A percentile compares a stretch with the other conserved stretches of the same genome.
phyloP scores from a whole-genome alignment of 768 basidiomycete genomes.

The Amanita phalloides region DNA sequence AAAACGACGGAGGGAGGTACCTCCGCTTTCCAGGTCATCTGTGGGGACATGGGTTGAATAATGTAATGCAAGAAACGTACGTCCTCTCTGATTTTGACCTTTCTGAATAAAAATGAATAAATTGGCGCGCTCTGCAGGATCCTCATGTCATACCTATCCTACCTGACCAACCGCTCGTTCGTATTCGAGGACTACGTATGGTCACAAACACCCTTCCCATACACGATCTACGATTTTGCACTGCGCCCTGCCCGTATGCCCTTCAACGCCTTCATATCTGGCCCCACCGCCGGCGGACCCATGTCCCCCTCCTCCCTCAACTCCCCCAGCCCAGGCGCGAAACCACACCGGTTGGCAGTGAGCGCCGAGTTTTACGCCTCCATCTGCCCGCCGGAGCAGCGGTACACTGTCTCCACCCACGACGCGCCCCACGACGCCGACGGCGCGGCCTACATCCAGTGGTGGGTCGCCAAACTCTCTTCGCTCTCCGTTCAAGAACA shows the following conservation, averaged over 20 bases:
- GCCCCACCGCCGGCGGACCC: constrained; percentile 42
- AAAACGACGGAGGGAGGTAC: constrained; percentile 19
- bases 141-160: constrained; percentile 41
- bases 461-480: constrained; percentile 36
- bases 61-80: constrained; percentile 51
- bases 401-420: constrained; percentile 20
- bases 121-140: constrained; percentile 18
- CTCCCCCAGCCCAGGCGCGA: not conserved
- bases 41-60: constrained; percentile 55
- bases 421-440: constrained; percentile 25
- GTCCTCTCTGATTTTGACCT: constrained; percentile 14
- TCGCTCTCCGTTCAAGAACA: constrained; percentile 14
- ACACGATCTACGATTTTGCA: constrained; percentile 42
- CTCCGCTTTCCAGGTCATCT: constrained; percentile 43
- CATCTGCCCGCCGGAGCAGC: constrained; percentile 28
- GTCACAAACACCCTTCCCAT: constrained; percentile 43
- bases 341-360: constrained; percentile 24
- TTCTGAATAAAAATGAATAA: not conserved
- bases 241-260: constrained; percentile 43
- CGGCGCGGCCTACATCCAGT: constrained; percentile 31
- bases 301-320: constrained; percentile 11
- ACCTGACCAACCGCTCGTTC: constrained; percentile 37
- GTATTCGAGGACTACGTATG: constrained; percentile 58
- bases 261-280: constrained; percentile 46
- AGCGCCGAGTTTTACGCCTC: constrained; percentile 37